A percentile compares a stretch with the other conserved stretches of the same genome.
Evolutionary conservation across 2,329 filamentous ascomycete species (phyloP).

Genomic region (Alternaria hordeiaustralica): DNA sequence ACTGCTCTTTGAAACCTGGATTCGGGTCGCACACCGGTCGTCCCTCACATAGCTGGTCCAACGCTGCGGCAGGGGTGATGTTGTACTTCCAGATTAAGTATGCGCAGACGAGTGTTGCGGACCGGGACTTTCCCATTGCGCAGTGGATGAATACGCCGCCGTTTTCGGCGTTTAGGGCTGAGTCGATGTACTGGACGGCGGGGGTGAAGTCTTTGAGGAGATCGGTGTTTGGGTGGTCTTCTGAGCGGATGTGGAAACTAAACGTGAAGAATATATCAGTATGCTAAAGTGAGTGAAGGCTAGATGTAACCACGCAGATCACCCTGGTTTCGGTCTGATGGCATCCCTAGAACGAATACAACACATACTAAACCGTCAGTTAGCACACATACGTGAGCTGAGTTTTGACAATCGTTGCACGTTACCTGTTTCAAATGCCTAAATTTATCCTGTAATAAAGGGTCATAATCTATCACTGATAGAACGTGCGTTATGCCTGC

Average conservation of each 20-base stretch:
- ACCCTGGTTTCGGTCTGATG: too few relatives aligned
- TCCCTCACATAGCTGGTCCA: slow-evolving; percentile 41
- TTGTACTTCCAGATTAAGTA: slow-evolving; percentile 42
- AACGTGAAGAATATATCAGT: background rate
- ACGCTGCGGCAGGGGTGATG: slow-evolving; percentile 20
- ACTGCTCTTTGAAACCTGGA: slow-evolving; percentile 43
- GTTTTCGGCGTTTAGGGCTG: slow-evolving; percentile 18
- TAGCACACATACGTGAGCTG: too few relatives aligned
- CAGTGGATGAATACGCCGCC: slow-evolving; percentile 43
- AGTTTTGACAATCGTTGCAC: too few relatives aligned
- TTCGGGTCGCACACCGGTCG: slow-evolving; percentile 45
- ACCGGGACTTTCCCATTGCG: slow-evolving; percentile 45
- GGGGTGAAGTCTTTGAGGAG: slow-evolving; percentile 34
- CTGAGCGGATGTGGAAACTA: slow-evolving; percentile 34
- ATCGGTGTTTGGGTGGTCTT: slow-evolving; percentile 44
- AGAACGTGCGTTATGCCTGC: slow-evolving; percentile 44
- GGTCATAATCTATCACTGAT: slow-evolving; percentile 43
- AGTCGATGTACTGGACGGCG: slow-evolving; percentile 32
- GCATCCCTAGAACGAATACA: background rate
- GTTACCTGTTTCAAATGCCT: slow-evolving; percentile 31
- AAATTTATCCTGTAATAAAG: slow-evolving; percentile 33
- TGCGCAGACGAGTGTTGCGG: slow-evolving; percentile 41
- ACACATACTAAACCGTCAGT: background rate
- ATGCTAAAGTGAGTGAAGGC: background rate
- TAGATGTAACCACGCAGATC: too few relatives aligned